Evolutionary conservation across 345 rosid species (phyloP).

Genomic region (Corchorus capsularis): DNA sequence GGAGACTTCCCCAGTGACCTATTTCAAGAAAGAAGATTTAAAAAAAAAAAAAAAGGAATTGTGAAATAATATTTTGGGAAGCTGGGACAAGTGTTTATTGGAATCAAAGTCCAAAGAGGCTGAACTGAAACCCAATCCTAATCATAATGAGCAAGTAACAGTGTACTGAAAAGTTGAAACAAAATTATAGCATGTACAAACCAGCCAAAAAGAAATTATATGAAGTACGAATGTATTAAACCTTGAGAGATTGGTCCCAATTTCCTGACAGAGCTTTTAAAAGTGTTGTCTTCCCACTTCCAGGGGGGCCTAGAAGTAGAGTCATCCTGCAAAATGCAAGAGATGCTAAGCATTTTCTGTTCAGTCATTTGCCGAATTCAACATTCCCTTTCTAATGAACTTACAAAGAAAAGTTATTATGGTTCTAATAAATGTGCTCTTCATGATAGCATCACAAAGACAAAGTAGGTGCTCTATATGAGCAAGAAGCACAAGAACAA

Average conservation of each 20-base stretch:
- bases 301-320: slow-evolving; percentile 78
- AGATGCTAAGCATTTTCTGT: not conserved
- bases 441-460: no score
- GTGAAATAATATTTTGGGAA: not conserved
- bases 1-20: slow-evolving; percentile 48
- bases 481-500: no score
- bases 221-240: not conserved
- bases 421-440: no score
- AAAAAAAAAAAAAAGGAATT: no score
- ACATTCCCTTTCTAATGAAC: not conserved
- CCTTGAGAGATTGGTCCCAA: slow-evolving; percentile 53
- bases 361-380: not conserved
- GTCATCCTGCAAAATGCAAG: slow-evolving; percentile 50
- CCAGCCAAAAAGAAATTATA: slow-evolving; percentile 49
- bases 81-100: not conserved
- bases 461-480: no score
- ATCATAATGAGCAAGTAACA: no score
- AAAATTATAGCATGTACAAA: not conserved
- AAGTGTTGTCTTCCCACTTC: slow-evolving; percentile 72
- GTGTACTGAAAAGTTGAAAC: not conserved
- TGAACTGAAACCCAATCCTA: not conserved
- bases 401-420: not conserved
- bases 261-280: slow-evolving; percentile 73
- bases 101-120: not conserved
- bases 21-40: slow-evolving; percentile 14